Evolutionary conservation across 345 rosid genomes (phyloP).

Genomic region (Pistacia vera): DNA sequence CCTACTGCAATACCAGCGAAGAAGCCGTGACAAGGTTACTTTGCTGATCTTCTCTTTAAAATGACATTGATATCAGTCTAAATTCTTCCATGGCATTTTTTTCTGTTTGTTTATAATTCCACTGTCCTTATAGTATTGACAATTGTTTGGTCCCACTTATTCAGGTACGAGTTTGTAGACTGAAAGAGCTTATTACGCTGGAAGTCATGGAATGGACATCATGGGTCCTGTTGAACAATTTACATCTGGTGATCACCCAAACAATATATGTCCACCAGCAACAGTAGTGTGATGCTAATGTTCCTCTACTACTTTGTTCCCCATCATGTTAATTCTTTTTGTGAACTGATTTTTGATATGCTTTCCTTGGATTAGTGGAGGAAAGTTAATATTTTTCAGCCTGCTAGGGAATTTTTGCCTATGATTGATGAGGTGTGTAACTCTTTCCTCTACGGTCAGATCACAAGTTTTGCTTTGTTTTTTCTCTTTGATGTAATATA

Average conservation of each 20-base stretch:
- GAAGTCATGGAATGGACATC: conserved; percentile 99
- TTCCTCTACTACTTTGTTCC: neutral
- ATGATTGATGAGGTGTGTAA: conserved; percentile 59
- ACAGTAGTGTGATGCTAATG: conserved; percentile 40
- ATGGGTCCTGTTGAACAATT: conserved; percentile 68
- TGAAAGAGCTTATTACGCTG: conserved; percentile 91
- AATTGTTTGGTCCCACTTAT: conserved; percentile 9
- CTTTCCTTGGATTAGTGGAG: conserved; percentile 44
- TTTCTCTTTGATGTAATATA: conserved; percentile 4
- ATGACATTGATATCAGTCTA: neutral
- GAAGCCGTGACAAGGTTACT: conserved; percentile 94
- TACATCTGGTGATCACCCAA: conserved; percentile 35
- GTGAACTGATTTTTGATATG: conserved; percentile 22
- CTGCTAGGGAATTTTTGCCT: conserved; percentile 77
- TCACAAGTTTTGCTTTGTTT: neutral
- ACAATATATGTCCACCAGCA: conserved; percentile 50
- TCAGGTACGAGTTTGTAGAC: conserved; percentile 80
- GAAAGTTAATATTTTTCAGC: conserved; percentile 75
- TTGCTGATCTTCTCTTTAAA: neutral
- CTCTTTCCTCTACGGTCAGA: neutral
- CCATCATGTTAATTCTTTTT: neutral
- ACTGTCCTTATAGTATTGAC: neutral
- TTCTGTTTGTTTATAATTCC: conserved; percentile 1
- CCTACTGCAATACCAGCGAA: conserved; percentile 96
- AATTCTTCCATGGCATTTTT: conserved; percentile 12